Evolutionary conservation across 2,329 filamentous ascomycete genomes (phyloP).

Genomic region (Fusarium continuum): DNA sequence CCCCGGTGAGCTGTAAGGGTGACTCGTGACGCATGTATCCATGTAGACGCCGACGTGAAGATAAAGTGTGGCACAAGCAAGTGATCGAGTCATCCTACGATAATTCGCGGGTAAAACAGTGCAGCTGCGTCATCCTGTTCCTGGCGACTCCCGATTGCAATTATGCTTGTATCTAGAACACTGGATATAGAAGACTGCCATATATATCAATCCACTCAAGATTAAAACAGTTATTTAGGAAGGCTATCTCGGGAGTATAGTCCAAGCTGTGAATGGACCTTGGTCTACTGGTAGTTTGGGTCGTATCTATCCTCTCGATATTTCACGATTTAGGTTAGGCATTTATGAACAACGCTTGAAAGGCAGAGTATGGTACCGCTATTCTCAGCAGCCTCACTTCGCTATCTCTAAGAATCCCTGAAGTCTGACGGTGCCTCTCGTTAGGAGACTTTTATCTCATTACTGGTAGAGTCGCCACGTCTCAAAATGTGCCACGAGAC

Average conservation of each 20-base stretch:
- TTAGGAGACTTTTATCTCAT: too few species aligned
- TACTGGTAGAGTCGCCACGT: not conserved
- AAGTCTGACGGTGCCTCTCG: too few species aligned
- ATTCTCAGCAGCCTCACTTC: too few species aligned
- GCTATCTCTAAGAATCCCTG: too few species aligned
- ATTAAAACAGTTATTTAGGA: not conserved
- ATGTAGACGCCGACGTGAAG: not conserved
- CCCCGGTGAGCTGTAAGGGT: constrained; percentile 17
- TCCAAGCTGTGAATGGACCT: too few species aligned
- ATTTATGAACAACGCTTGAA: too few species aligned
- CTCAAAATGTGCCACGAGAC: not conserved
- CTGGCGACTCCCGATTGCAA: constrained; percentile 4
- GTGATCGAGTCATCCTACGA: not conserved
- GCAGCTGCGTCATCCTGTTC: not conserved
- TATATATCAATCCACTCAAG: not conserved
- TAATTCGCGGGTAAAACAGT: not conserved
- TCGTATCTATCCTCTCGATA: too few species aligned
- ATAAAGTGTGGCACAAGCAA: not conserved
- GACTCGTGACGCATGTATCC: constrained; percentile 4
- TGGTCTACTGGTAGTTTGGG: too few species aligned
- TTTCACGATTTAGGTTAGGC: too few species aligned
- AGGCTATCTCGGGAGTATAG: too few species aligned
- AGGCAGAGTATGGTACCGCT: too few species aligned
- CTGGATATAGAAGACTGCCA: not conserved
- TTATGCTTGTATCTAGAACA: not conserved